Base-by-base conservation (phyloP, 495 filamentous ascomycete species). In the Aspergillus bertholletiae region DNA sequence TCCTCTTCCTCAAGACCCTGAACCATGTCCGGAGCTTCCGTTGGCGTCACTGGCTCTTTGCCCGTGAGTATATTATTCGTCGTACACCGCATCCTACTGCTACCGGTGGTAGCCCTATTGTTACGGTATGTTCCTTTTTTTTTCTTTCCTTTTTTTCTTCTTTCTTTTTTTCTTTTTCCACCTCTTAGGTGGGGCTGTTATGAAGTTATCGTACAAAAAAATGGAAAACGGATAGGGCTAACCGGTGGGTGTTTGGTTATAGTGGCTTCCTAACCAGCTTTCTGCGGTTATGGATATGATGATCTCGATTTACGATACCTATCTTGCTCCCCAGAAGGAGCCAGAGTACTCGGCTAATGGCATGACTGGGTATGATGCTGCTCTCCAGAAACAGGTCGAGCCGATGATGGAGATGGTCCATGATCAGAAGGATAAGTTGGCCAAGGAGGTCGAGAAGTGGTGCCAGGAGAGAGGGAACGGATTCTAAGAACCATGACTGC, bases 11-110 rank as follows among this genome's bases (percentile, higher is more conserved):
- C 5, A 75, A 79, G 59, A 77, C 83, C 0, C 69, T 96, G 20
- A 84, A 96, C 66, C 87, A 96, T 67, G 88, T 96, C 11, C 84
- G 92, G 48, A 89, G 92, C 61, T 96, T 96, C 74, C 75, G 92
- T 54, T 96, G 92, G 92, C 79, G 92, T 3, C 92, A 96, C 63
- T 96, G 92, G 92, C 84, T 91, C 56, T 96, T 96, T 61, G 90
- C 90, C n/a, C 76, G 90, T 20, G 92, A 96, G 77, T 96, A 96
- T 59, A 96, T 96, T 55, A 80, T 96, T 51, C 89, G 89, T 63
- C 80, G 84, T 53, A 94, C 88, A 0, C 76, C 73, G 0, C 89
- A 96, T 62, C 90, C 92, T 0, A 93, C 88, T 24, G 92, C 92
- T 5, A 96, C 92, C 0, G 92, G 92, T 1, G 92, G 92, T 1